phyloP scores from a whole-genome alignment of 1,284 basidiomycete species.

The Paramarasmius palmivorus region DNA sequence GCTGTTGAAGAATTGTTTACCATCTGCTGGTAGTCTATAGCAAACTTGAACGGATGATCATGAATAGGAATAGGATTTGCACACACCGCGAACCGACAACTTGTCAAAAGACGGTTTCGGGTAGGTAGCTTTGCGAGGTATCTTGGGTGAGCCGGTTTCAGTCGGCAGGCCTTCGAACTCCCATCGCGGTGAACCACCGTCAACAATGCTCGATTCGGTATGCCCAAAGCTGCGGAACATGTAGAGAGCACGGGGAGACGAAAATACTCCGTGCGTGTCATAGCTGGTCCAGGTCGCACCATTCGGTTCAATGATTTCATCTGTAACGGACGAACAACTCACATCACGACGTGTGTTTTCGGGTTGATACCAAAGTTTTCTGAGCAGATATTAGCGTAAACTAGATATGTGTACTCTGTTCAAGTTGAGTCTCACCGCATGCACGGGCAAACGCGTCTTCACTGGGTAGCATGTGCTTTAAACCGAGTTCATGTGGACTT shows the following conservation, averaged over 20 bases:
- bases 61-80: conserved; percentile 10
- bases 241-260: conserved; percentile 86
- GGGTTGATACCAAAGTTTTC: conserved; percentile 76
- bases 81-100: conserved; percentile 63
- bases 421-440: conserved; percentile 58
- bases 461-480: conserved; percentile 94
- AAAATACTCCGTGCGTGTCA: conserved; percentile 87
- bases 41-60: conserved; percentile 20
- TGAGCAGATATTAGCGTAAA: conserved; percentile 26
- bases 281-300: conserved; percentile 52
- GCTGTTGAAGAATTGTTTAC: conserved; percentile 66
- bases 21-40: conserved; percentile 82
- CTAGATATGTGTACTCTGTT: neutral
- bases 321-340: conserved; percentile 20
- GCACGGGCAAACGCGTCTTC: conserved; percentile 74
- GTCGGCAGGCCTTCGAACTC: conserved; percentile 66
- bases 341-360: conserved; percentile 83
- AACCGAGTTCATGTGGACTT: conserved; percentile 65
- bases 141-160: conserved; percentile 46
- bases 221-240: conserved; percentile 93
- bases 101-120: conserved; percentile 52
- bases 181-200: conserved; percentile 91
- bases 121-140: conserved; percentile 40
- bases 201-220: conserved; percentile 78
- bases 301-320: too few species aligned